Percentiles rank a stretch among this genome's conserved stretches.
Evolutionary conservation across 768 basidiomycete species (phyloP).

Genomic region (Suillus fuscotomentosus): DNA sequence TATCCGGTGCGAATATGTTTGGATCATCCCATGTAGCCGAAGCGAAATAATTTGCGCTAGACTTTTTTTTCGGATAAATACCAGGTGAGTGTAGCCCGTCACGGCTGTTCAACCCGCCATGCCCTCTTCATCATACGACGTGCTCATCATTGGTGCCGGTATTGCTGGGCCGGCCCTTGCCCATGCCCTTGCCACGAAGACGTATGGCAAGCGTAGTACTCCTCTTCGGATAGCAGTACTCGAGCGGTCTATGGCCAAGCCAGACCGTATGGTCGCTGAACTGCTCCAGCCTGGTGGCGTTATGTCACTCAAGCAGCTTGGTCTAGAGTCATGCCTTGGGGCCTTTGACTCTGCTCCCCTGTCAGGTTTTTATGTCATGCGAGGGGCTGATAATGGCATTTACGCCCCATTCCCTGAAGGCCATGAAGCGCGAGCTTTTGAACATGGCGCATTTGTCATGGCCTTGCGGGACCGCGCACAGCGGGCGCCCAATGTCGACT

Average conservation of each 20-base stretch:
- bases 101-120: slow-evolving; percentile 2
- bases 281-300: slow-evolving; percentile 90
- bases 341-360: slow-evolving; percentile 77
- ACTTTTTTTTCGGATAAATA: background rate
- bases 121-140: slow-evolving; percentile 48
- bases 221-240: slow-evolving; percentile 74
- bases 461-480: slow-evolving; percentile 62
- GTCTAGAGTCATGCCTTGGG: slow-evolving; percentile 69
- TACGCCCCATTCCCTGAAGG: slow-evolving; percentile 77
- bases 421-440: slow-evolving; percentile 74
- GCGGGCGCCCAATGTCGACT: slow-evolving; percentile 57
- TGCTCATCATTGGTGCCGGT: slow-evolving; percentile 86
- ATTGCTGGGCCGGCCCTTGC: slow-evolving; percentile 82
- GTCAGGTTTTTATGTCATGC: slow-evolving; percentile 77
- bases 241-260: slow-evolving; percentile 86
- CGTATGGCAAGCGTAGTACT: slow-evolving; percentile 32
- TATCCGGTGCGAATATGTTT: background rate
- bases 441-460: slow-evolving; percentile 85
- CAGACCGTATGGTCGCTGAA: slow-evolving; percentile 93
- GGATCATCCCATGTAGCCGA: background rate
- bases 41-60: background rate
- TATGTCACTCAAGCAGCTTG: slow-evolving; percentile 64
- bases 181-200: slow-evolving; percentile 64
- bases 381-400: slow-evolving; percentile 49
- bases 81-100: background rate